Percentiles rank a stretch among this genome's conserved stretches.
phyloP scores from a whole-genome alignment of 1,284 basidiomycete species.

The Rhodotorula sp. region DNA sequence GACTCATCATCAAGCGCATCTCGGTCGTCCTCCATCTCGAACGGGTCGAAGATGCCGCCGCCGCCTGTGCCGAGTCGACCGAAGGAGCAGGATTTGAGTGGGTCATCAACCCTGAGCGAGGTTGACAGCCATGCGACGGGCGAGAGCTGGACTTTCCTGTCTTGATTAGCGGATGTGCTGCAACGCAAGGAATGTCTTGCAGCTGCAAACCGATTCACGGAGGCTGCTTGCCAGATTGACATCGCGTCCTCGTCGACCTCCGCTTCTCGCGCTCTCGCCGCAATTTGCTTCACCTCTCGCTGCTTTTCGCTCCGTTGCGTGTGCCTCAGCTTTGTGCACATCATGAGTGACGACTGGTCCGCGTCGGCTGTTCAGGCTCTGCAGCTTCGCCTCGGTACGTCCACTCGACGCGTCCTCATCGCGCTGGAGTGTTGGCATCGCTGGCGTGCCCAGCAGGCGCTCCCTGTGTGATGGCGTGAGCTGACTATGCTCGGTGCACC shows the following conservation, averaged over 20 bases:
- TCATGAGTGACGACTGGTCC: conserved; percentile 29
- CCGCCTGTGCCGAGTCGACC: conserved; percentile 9
- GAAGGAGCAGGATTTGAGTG: not conserved
- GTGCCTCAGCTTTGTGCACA: not conserved
- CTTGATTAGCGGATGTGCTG: not conserved
- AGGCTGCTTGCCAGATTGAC: no score
- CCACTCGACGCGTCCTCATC: conserved; percentile 7
- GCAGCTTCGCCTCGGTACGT: conserved; percentile 37
- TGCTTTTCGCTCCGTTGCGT: no score
- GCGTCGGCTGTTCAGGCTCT: conserved; percentile 31
- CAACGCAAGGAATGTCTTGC: not conserved
- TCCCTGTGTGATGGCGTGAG: not conserved
- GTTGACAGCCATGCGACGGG: conserved; percentile 11
- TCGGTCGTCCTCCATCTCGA: no score
- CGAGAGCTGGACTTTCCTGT: conserved; percentile 8
- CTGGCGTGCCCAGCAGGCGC: no score
- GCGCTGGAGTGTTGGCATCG: not conserved
- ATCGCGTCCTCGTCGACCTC: not conserved
- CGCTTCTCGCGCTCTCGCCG: no score
- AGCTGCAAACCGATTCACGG: no score
- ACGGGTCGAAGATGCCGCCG: not conserved
- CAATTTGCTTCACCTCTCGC: not conserved
- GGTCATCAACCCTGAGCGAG: not conserved
- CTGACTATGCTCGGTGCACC: not conserved
- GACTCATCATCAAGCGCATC: no score